Evolutionary conservation across 257 asterid genomes (phyloP).

Genomic region (Rehmannia glutinosa): DNA sequence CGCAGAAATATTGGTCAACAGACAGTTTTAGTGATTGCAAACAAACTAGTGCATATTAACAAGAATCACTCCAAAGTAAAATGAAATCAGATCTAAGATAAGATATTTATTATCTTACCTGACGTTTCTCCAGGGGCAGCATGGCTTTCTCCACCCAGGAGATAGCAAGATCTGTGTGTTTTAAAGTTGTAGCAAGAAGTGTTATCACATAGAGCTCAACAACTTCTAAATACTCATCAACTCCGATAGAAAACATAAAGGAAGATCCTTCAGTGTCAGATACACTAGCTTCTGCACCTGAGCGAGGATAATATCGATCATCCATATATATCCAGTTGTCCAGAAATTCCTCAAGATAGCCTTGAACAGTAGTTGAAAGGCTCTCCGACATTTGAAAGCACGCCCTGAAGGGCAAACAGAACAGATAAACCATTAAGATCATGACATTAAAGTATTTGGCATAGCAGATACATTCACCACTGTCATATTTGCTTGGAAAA

Average conservation of each 20-base stretch:
- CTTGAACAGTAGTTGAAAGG: constrained; percentile 43
- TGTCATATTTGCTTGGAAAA: too few relatives aligned
- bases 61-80: background rate
- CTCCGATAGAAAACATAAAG: constrained; percentile 34
- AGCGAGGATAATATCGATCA: constrained; percentile 36
- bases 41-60: background rate
- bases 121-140: constrained; percentile 68
- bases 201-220: constrained; percentile 75
- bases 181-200: constrained; percentile 42
- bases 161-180: constrained; percentile 58
- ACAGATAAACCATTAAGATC: constrained; percentile 8
- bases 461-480: constrained; percentile 9
- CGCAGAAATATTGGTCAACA: background rate
- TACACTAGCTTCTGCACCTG: constrained; percentile 25
- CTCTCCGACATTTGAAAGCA: constrained; percentile 63
- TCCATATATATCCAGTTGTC: constrained; percentile 52
- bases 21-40: background rate
- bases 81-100: constrained; percentile 7
- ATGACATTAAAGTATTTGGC: background rate
- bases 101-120: constrained; percentile 44
- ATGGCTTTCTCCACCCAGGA: constrained; percentile 77
- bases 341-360: constrained; percentile 65
- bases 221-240: constrained; percentile 58
- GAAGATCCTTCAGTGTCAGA: constrained; percentile 27
- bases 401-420: constrained; percentile 35